phyloP scores from a whole-genome alignment of 768 basidiomycete genomes.

The Boletus pseudopeckii region DNA sequence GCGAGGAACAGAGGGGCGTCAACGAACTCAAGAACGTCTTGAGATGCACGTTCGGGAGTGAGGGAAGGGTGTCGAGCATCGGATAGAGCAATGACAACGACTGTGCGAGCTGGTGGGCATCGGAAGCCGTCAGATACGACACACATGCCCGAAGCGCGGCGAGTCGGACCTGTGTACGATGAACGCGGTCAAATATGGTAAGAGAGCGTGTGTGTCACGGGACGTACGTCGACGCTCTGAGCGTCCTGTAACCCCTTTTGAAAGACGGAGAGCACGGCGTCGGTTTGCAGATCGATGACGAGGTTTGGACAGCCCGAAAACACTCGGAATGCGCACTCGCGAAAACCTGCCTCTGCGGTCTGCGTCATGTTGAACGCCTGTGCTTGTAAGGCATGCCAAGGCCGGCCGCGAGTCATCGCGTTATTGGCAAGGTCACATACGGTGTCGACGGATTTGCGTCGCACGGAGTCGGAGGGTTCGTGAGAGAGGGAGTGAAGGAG shows the following conservation, averaged over 20 bases:
- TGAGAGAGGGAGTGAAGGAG: constrained; percentile 66
- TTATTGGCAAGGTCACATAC: constrained; percentile 74
- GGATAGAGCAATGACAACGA: constrained; percentile 59
- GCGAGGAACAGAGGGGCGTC: constrained; percentile 64
- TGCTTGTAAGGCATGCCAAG: constrained; percentile 79
- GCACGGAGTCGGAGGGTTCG: constrained; percentile 55
- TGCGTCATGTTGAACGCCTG: constrained; percentile 65
- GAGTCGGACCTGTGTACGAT: constrained; percentile 54
- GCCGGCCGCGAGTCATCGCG: constrained; percentile 68
- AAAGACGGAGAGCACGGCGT: constrained; percentile 63
- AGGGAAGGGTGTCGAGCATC: constrained; percentile 72
- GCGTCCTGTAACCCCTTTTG: constrained; percentile 65
- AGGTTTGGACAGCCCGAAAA: constrained; percentile 75
- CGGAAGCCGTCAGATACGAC: constrained; percentile 63
- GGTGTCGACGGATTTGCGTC: constrained; percentile 71
- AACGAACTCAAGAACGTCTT: constrained; percentile 65
- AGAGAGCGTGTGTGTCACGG: background rate
- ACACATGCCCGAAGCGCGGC: constrained; percentile 70
- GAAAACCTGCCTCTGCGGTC: constrained; percentile 31
- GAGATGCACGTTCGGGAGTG: constrained; percentile 50
- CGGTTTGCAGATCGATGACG: constrained; percentile 71
- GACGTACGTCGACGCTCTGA: constrained; percentile 59
- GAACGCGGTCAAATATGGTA: background rate
- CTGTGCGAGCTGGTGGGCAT: constrained; percentile 57
- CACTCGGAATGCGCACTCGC: constrained; percentile 66